These are phyloP conservation scores for Ramaria sp. DNA, from an alignment of 768 basidiomycete species.

Conservation along the genomic window DNA sequence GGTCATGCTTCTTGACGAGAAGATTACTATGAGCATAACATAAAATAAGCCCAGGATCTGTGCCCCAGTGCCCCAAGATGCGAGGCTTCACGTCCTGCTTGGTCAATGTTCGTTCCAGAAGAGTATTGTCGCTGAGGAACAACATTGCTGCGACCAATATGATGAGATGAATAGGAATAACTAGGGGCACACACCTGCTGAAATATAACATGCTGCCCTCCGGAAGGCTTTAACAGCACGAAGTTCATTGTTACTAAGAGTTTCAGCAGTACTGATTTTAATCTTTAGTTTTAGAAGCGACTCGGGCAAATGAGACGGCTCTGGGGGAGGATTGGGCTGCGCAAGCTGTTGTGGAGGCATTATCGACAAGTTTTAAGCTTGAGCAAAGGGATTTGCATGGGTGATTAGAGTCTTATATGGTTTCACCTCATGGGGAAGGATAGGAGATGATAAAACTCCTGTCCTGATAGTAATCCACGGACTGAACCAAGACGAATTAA, in stretches of 20 bases:
- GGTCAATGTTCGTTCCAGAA: conserved; percentile 48
- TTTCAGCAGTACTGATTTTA: conserved; percentile 33
- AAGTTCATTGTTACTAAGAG: conserved; percentile 41
- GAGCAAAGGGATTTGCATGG: too few relatives aligned
- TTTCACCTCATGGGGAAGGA: too few relatives aligned
- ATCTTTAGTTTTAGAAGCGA: conserved; percentile 39
- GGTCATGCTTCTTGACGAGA: conserved; percentile 44
- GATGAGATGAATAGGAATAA: conserved; percentile 5
- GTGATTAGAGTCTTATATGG: too few relatives aligned
- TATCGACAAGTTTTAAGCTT: background rate
- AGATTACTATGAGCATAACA: conserved; percentile 49
- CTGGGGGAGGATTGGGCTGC: conserved; percentile 60
- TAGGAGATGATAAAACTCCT: too few relatives aligned
- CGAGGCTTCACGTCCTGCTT: conserved; percentile 70
- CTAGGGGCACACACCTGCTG: conserved; percentile 37
- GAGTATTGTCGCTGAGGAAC: conserved; percentile 63
- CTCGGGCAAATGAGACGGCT: conserved; percentile 56
- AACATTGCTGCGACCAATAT: conserved; percentile 51
- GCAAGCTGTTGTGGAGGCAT: conserved; percentile 52
- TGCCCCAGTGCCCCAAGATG: conserved; percentile 78
- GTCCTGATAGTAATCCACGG: too few relatives aligned
- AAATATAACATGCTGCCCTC: conserved; percentile 57
- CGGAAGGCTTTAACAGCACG: conserved; percentile 41
- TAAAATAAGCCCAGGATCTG: conserved; percentile 67
- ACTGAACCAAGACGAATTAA: too few relatives aligned